These are phyloP conservation scores for Geosmithia morbida DNA, from an alignment of 2,329 filamentous ascomycete genomes.

Conservation along the genomic window DNA sequence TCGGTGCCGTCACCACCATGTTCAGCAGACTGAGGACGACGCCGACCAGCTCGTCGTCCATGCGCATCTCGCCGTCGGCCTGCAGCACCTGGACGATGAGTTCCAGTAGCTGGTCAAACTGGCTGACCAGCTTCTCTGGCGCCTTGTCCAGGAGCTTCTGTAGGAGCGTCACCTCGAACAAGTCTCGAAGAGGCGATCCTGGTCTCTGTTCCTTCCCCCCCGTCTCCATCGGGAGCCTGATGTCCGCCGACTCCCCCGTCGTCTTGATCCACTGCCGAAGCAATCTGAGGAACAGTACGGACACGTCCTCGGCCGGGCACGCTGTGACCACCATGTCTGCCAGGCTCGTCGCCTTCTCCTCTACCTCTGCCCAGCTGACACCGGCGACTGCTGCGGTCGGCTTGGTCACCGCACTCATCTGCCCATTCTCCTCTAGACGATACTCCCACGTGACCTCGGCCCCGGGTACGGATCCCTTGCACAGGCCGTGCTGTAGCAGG, in stretches of 20 bases:
- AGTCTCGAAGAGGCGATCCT: constrained; percentile 26
- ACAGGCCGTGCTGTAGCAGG: constrained; percentile 41
- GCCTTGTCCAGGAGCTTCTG: constrained; percentile 51
- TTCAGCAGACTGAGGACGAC: constrained; percentile 48
- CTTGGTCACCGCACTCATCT: constrained; percentile 33
- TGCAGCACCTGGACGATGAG: constrained; percentile 47
- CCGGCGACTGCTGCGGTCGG: constrained; percentile 6
- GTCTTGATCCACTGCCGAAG: constrained; percentile 41
- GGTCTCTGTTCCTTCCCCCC: constrained; percentile 14
- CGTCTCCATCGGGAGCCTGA: constrained; percentile 9
- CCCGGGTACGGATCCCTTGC: constrained; percentile 27
- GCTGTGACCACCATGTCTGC: constrained; percentile 32
- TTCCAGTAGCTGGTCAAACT: constrained; percentile 49
- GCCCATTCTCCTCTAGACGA: constrained; percentile 24
- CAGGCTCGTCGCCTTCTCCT: constrained; percentile 31
- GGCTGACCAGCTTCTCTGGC: constrained; percentile 46
- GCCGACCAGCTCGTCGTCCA: constrained; percentile 32
- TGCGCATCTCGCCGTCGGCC: constrained; percentile 23
- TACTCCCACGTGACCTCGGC: constrained; percentile 35
- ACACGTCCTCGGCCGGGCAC: constrained; percentile 40
- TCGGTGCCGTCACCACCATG: constrained; percentile 41
- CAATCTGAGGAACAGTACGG: constrained; percentile 44
- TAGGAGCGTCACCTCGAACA: constrained; percentile 47
- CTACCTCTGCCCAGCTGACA: constrained; percentile 27
- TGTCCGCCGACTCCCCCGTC: constrained; percentile 9